phyloP scores from a whole-genome alignment of 768 basidiomycete genomes.

The Boletus pseudo-olivaceus region DNA sequence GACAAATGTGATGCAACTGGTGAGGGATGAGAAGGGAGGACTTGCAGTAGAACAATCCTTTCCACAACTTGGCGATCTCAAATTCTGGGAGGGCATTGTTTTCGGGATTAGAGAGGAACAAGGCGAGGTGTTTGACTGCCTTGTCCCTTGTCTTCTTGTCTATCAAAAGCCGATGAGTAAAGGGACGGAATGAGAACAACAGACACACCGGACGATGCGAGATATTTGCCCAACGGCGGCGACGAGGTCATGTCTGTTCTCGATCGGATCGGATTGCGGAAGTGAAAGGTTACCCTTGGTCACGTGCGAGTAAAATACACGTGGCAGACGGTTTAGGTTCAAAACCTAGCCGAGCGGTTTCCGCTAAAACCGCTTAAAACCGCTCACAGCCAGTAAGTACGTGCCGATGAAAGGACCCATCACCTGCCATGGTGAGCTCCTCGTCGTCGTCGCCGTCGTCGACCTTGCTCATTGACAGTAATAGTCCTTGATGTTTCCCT shows the following conservation, averaged over 20 bases:
- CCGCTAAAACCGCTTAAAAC: too few relatives aligned
- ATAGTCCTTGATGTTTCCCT: slow-evolving; percentile 83
- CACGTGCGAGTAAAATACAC: slow-evolving; percentile 4
- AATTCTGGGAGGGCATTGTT: slow-evolving; percentile 57
- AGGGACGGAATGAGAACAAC: background rate
- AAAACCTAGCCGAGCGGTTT: too few relatives aligned
- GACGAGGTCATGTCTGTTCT: slow-evolving; percentile 34
- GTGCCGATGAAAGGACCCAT: slow-evolving; percentile 64
- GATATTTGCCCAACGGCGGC: slow-evolving; percentile 80
- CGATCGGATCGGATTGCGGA: slow-evolving; percentile 21
- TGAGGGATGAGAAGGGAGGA: background rate
- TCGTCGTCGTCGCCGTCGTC: background rate
- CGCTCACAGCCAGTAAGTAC: too few relatives aligned
- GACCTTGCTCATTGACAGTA: background rate
- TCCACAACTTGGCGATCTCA: slow-evolving; percentile 94
- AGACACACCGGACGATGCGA: slow-evolving; percentile 82
- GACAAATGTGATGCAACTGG: background rate
- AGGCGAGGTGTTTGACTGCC: slow-evolving; percentile 74
- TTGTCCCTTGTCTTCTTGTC: slow-evolving; percentile 93
- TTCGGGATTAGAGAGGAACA: slow-evolving; percentile 70
- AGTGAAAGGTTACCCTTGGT: background rate
- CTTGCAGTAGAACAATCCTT: slow-evolving; percentile 95
- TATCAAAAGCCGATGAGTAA: slow-evolving; percentile 25
- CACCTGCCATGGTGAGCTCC: slow-evolving; percentile 77
- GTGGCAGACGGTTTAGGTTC: background rate